Evolutionary conservation across 345 rosid genomes (phyloP), one percentile per base, ranked within the genome.

Genomic region (Gossypium thurberi): DNA sequence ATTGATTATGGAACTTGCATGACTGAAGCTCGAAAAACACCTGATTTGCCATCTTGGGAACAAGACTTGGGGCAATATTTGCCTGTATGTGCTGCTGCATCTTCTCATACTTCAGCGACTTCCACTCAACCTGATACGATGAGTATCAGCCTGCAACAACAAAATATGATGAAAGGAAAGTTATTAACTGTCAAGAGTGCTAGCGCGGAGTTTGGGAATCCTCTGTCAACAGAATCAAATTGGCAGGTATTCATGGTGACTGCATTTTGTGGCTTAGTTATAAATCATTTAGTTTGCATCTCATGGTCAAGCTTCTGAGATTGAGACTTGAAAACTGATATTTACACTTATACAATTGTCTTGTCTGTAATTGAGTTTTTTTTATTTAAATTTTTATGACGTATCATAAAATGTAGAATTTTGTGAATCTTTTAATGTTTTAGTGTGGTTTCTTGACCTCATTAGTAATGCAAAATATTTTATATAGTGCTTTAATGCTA

Each of bases 11-110:
- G 74, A 11, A 58, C 60, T 56, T 43, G 48, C 50, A 55, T 61
- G 56, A 77, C 78, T 70, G 88, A 82, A 73, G 74, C 85, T 48
- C 92, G 84, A 79, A 85, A 79, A 59, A 74, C 76, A 69, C 81
- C 67, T 78, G 85, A 89, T 81, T 76, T 83, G 80, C 77, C 72
- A 76, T 80, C 90, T 46, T 89, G 92, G 93, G 91, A 87, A 81
- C 92, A 80, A 71, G 85, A 84, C 64, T 75, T 88, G 76, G 83
- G 76, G 72, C 85, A 83, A 74, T 84, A 83, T 67, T 74, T 72
- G 68, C 67, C 81, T 51, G 87, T 80, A 68, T 72, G 75, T 71
- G 78, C 73, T 69, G 80, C 26, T 74, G 75, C 73, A 70, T 73
- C 91, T 74, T 82, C 74, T 82, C 77, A 72, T 78, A 73, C 62